These are phyloP conservation scores for Magnolia sinica DNA, from an alignment of 164 flowering plant genomes.

Conservation along the genomic window DNA sequence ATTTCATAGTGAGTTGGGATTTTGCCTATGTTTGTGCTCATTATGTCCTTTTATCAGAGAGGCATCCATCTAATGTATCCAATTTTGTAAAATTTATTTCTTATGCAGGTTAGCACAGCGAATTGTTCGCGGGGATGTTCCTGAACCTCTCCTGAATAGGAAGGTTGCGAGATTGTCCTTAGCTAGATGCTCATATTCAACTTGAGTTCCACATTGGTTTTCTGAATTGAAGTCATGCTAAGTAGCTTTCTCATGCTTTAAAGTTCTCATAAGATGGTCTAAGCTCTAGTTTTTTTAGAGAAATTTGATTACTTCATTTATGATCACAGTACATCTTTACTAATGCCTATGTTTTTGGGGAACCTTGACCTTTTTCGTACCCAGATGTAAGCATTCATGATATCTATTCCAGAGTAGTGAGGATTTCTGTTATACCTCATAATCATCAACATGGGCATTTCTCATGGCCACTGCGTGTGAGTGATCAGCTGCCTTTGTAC, in stretches of 20 bases:
- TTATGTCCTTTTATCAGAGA: background rate
- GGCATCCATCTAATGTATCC: background rate
- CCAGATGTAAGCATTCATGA: background rate
- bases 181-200: background rate
- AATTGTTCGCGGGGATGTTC: constrained; percentile 95
- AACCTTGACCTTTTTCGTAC: background rate
- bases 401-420: background rate
- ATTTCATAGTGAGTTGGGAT: too few species aligned
- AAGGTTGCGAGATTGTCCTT: constrained; percentile 43
- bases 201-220: background rate
- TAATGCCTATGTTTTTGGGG: background rate
- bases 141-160: constrained; percentile 77
- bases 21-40: background rate
- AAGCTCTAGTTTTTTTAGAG: background rate
- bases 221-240: background rate
- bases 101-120: constrained; percentile 87
- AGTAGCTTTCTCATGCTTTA: background rate
- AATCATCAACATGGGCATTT: background rate
- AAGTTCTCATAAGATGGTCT: background rate
- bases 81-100: background rate
- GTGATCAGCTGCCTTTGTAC: background rate
- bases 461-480: background rate
- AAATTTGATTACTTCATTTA: background rate
- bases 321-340: background rate
- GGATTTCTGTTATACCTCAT: background rate